Base-by-base conservation (phyloP, 805 yeast species). In the Barnettozyma sp. region DNA sequence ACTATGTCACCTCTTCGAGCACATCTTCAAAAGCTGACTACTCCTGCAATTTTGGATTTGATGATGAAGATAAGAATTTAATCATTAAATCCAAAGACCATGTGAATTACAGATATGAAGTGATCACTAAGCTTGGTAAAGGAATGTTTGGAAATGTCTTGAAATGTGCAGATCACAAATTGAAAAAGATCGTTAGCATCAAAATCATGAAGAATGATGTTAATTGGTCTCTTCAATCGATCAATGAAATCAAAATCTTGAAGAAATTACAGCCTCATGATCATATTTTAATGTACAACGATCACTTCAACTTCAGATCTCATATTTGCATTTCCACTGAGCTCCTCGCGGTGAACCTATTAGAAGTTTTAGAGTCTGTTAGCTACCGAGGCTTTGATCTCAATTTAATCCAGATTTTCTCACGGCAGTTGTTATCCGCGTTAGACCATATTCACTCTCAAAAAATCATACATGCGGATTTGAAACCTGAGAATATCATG, bases 131-230 rank as follows among this genome's bases (percentile, higher is more conserved):
- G 2, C 64, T 85, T 9, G 95, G 95, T 0, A 73, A 70, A 33
- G 95, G 95, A 7, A 76, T 88, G 28, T 85, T 85, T 62, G 95
- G 95, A 0, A 76, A 74, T 35, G 95, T 86, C 2, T 61, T 82
- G 6, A 65, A 71, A 38, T 80, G 87, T 41, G 54, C 59, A 16
- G 95, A 86, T 58, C 82, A 80, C 50, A 78, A 78, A 49, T 59
- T 59, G 5, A 68, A 73, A 6, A 60, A 60, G 18, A 36, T 65
- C 9, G 81, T 78, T n/a, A 94, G 95, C 0, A 64, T 86, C 15
- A 85, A 85, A 50, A 72, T 85, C 23, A 78, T 86, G 43, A 77
- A 82, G 40, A 82, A 81, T 54, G 78, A 82, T 35, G 66, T 77
- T 39, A 71, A 78, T 39, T 77, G 87, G 76, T 74, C 83, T 2